Percentiles rank a stretch among this genome's conserved stretches.
Evolutionary conservation across 2,329 filamentous ascomycete genomes (phyloP).

Genomic region (Neonectria magnoliae): DNA sequence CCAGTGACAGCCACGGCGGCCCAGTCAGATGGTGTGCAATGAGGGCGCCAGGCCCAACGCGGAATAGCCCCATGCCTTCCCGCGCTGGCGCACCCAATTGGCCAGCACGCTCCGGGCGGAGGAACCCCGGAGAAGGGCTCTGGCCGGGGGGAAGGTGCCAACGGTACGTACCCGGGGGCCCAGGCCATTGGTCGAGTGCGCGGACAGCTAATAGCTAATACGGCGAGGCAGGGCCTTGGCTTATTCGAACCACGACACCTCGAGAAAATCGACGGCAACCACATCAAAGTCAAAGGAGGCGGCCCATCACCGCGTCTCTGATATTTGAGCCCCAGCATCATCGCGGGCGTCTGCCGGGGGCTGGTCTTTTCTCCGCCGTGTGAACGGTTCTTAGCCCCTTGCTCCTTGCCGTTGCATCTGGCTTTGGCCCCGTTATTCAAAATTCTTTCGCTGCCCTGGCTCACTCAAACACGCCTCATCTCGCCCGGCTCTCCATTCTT

Average conservation of each 20-base stretch:
- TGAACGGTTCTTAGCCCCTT: slow-evolving; percentile 21
- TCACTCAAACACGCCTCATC: slow-evolving; percentile 46
- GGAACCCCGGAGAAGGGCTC: slow-evolving; percentile 45
- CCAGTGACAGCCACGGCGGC: slow-evolving; percentile 29
- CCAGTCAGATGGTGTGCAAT: slow-evolving; percentile 29
- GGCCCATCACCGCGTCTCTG: slow-evolving; percentile 38
- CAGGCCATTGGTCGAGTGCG: slow-evolving; percentile 24
- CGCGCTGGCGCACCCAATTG: slow-evolving; percentile 36
- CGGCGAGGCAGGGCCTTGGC: slow-evolving; percentile 41
- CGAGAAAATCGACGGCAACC: slow-evolving; percentile 49
- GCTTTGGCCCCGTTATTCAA: slow-evolving; percentile 42
- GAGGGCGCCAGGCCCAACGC: slow-evolving; percentile 28
- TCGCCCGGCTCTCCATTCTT: slow-evolving; percentile 31
- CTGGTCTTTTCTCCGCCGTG: slow-evolving; percentile 17
- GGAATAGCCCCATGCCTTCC: slow-evolving; percentile 33
- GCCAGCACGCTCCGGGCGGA: slow-evolving; percentile 36
- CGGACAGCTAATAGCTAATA: slow-evolving; percentile 27
- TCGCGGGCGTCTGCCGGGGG: slow-evolving; percentile 11
- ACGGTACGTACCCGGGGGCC: slow-evolving; percentile 34
- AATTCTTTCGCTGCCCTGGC: slow-evolving; percentile 46
- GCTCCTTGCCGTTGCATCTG: slow-evolving; percentile 31
- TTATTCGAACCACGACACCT: slow-evolving; percentile 55
- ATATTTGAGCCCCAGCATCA: slow-evolving; percentile 30
- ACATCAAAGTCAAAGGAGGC: slow-evolving; percentile 49
- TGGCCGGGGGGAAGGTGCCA: slow-evolving; percentile 27